Evolutionary conservation across 192 early-diverging fungal genomes (phyloP).

Genomic region (Umbelopsis sp.): DNA sequence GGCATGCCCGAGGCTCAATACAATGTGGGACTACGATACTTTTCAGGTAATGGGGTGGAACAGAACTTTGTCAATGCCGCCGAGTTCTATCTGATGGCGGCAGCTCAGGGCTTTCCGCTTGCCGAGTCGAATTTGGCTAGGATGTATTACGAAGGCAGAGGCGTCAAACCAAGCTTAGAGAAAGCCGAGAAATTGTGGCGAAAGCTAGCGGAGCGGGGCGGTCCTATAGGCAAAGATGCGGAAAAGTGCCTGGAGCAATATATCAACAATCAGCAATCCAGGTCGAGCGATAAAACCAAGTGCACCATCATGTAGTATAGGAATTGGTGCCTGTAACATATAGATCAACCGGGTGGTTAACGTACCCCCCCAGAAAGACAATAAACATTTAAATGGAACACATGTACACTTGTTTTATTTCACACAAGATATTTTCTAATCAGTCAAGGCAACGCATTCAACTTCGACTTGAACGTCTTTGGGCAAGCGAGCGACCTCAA

Average conservation of each 20-base stretch:
- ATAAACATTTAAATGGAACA: too few species aligned
- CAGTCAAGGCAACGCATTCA: slow-evolving; percentile 82
- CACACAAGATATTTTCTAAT: slow-evolving; percentile 29
- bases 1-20: slow-evolving; percentile 58
- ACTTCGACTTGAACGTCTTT: slow-evolving; percentile 92
- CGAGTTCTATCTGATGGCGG: slow-evolving; percentile 57
- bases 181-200: slow-evolving; percentile 29
- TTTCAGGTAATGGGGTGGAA: slow-evolving; percentile 48
- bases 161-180: slow-evolving; percentile 34
- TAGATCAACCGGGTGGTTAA: background rate
- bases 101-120: slow-evolving; percentile 48
- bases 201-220: slow-evolving; percentile 37
- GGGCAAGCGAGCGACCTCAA: slow-evolving; percentile 92
- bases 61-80: slow-evolving; percentile 47
- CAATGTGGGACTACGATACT: slow-evolving; percentile 48
- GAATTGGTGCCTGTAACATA: background rate
- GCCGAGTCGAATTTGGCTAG: slow-evolving; percentile 50
- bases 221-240: slow-evolving; percentile 37
- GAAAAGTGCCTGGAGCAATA: slow-evolving; percentile 25
- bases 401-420: slow-evolving; percentile 1
- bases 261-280: slow-evolving; percentile 4
- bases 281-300: slow-evolving; percentile 3
- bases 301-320: slow-evolving; percentile 37
- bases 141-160: slow-evolving; percentile 42
- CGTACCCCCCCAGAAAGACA: background rate